Evolutionary conservation across 768 basidiomycete genomes (phyloP).

Genomic region (Lactifluus piperatus): DNA sequence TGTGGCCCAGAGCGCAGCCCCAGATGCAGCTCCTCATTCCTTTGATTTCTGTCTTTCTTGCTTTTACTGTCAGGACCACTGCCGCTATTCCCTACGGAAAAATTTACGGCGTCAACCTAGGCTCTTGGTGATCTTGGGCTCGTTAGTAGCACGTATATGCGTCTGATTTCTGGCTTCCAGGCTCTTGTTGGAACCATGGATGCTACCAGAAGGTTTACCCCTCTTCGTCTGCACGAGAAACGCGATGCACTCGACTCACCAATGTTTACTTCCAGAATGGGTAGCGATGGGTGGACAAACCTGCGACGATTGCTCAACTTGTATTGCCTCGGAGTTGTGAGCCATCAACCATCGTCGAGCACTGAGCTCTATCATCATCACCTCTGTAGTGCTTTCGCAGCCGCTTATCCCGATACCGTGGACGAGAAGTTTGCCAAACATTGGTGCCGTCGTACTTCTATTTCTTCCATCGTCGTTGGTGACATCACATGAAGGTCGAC

Average conservation of each 20-base stretch:
- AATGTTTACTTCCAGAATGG: slow-evolving; percentile 44
- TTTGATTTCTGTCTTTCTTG: neutral
- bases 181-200: slow-evolving; percentile 76
- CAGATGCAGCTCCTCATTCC: slow-evolving; percentile 2
- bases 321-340: slow-evolving; percentile 64
- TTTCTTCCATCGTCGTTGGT: neutral
- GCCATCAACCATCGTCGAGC: slow-evolving; percentile 34
- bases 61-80: neutral
- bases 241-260: neutral
- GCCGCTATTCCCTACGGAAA: slow-evolving; percentile 29
- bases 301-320: slow-evolving; percentile 50
- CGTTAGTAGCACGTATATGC: neutral
- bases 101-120: slow-evolving; percentile 66
- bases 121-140: slow-evolving; percentile 40
- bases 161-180: slow-evolving; percentile 29
- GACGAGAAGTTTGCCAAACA: slow-evolving; percentile 49
- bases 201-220: slow-evolving; percentile 54
- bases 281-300: slow-evolving; percentile 58
- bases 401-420: slow-evolving; percentile 49
- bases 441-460: slow-evolving; percentile 35
- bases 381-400: slow-evolving; percentile 43
- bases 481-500: slow-evolving; percentile 35
- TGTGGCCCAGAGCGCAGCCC: neutral
- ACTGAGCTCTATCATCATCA: neutral
- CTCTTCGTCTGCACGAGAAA: neutral